phyloP scores from a whole-genome alignment of 2,329 filamentous ascomycete species.

The Microdochium nivale region DNA sequence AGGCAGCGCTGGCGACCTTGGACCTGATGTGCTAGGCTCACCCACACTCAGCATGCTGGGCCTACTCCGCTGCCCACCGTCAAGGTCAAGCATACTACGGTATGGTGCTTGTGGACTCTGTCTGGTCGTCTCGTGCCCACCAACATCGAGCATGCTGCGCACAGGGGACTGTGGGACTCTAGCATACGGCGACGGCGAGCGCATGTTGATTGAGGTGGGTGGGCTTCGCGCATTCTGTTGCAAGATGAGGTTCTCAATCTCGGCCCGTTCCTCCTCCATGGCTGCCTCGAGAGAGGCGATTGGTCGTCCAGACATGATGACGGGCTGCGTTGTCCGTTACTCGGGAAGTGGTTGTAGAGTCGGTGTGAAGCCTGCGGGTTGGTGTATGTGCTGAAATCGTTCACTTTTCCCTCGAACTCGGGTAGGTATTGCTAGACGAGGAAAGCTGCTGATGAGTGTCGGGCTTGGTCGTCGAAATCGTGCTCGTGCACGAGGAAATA shows the following conservation, averaged over 20 bases:
- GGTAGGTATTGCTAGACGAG: too few relatives aligned
- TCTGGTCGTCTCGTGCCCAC: conserved; percentile 25
- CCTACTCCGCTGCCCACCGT: conserved; percentile 29
- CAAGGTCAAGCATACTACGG: conserved; percentile 58
- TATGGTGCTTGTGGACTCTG: conserved; percentile 40
- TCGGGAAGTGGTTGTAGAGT: not conserved
- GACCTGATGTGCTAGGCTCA: conserved; percentile 17
- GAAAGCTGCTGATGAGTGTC: too few relatives aligned
- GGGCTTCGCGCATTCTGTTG: conserved; percentile 13
- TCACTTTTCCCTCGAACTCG: too few relatives aligned
- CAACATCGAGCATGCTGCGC: conserved; percentile 58
- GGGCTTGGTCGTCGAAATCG: not conserved
- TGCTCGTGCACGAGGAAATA: not conserved
- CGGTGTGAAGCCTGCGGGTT: not conserved
- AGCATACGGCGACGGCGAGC: conserved; percentile 43
- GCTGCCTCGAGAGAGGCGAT: conserved; percentile 23
- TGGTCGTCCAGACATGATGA: conserved; percentile 16
- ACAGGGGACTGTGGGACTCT: conserved; percentile 55
- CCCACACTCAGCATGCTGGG: conserved; percentile 46
- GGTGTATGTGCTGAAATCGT: not conserved
- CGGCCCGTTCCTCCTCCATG: conserved; percentile 22
- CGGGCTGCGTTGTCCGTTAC: not conserved
- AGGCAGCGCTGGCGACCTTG: conserved; percentile 16
- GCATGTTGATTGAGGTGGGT: conserved; percentile 16
- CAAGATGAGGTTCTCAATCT: conserved; percentile 21